Conservation (phyloP, 2,329 filamentous ascomycete species). For the Zymoseptoria pseudotritici region DNA sequence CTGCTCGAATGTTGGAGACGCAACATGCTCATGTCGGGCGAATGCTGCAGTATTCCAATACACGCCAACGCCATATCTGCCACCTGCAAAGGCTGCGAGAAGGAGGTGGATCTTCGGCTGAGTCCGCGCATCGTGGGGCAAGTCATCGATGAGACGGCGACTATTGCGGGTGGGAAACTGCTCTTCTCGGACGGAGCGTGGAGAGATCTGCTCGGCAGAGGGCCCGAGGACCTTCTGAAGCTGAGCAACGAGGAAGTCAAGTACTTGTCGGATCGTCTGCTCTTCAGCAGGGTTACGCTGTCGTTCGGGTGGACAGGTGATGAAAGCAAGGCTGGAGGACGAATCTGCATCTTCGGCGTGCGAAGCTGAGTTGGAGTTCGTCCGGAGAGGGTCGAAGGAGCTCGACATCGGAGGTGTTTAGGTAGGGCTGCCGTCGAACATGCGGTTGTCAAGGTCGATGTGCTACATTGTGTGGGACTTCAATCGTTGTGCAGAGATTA, state of each 20-base stretch:
- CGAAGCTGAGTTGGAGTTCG: slow-evolving; percentile 30
- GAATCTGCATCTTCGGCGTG: slow-evolving; percentile 35
- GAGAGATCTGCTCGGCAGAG: slow-evolving; percentile 43
- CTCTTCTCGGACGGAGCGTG: slow-evolving; percentile 49
- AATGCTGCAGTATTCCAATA: slow-evolving; percentile 47
- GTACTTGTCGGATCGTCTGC: slow-evolving; percentile 45
- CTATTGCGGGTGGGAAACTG: slow-evolving; percentile 45
- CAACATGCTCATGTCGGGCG: slow-evolving; percentile 39
- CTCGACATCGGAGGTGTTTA: not conserved
- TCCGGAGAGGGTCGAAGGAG: not conserved
- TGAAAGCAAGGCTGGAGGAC: slow-evolving; percentile 24
- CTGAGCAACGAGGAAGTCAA: slow-evolving; percentile 35
- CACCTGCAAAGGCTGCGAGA: slow-evolving; percentile 37
- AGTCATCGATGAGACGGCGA: slow-evolving; percentile 50
- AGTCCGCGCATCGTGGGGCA: slow-evolving; percentile 39
- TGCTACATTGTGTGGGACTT: not conserved
- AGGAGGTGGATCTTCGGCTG: slow-evolving; percentile 30
- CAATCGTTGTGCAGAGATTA: too few species aligned
- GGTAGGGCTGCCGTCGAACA: not conserved
- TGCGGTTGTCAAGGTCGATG: not conserved
- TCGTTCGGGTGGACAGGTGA: slow-evolving; percentile 47
- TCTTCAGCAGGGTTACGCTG: slow-evolving; percentile 47
- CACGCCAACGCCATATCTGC: slow-evolving; percentile 43
- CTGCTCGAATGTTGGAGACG: slow-evolving; percentile 35
- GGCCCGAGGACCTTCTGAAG: slow-evolving; percentile 37